Evolutionary conservation across 176 grass and related monocot genomes (phyloP).

Genomic region (Carex myosuroides): DNA sequence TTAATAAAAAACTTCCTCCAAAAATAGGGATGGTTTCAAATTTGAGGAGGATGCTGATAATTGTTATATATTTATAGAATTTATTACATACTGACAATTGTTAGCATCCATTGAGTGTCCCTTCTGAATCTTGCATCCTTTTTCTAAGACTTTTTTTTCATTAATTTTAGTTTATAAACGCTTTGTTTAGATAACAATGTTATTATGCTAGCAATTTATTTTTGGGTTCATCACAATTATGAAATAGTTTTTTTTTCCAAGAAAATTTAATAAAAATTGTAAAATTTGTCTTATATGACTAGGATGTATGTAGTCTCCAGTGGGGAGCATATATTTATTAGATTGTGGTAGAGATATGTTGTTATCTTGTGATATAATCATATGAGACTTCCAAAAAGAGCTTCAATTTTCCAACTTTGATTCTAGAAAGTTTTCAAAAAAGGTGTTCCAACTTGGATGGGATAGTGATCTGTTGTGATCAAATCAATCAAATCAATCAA

Average conservation of each 20-base stretch:
- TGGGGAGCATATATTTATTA: background rate
- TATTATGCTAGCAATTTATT: too few relatives aligned
- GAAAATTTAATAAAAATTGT: background rate
- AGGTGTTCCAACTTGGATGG: background rate
- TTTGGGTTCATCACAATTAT: too few relatives aligned
- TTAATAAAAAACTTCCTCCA: too few relatives aligned
- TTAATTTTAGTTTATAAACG: too few relatives aligned
- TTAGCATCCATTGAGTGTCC: too few relatives aligned
- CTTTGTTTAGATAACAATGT: too few relatives aligned
- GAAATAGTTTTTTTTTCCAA: background rate
- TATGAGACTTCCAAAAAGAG: background rate
- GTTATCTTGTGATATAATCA: background rate
- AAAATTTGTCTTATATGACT: background rate
- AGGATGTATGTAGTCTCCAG: background rate
- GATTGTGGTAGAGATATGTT: background rate
- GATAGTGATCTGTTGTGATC: background rate
- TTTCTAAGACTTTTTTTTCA: too few relatives aligned
- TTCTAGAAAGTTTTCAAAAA: slow-evolving; percentile 5
- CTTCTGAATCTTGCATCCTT: too few relatives aligned
- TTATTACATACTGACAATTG: background rate
- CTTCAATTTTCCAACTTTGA: background rate
- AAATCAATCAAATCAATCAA: background rate
- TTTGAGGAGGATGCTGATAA: too few relatives aligned
- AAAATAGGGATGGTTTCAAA: too few relatives aligned
- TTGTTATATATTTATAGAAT: background rate